Conservation (phyloP, 225 moss, liverwort and hornwort genomes). For the Sphagnum contortum region DNA sequence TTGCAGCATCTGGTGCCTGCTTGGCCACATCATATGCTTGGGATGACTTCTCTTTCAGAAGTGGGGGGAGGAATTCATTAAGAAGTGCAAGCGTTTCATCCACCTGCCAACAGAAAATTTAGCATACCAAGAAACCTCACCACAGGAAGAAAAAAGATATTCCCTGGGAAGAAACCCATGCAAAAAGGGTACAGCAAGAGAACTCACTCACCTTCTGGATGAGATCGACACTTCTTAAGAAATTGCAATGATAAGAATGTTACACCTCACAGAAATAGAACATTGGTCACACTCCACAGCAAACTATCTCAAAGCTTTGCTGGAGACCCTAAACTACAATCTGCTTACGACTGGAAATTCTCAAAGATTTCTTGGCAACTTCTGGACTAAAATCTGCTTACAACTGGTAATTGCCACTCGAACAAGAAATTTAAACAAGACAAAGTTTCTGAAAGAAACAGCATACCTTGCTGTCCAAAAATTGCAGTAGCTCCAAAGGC, state of each 20-base stretch:
- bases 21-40: constrained; percentile 14
- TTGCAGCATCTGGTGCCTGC: constrained; percentile 7
- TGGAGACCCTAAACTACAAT: not conserved
- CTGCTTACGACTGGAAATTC: not conserved
- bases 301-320: not conserved
- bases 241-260: not conserved
- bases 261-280: too few species aligned
- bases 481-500: constrained; percentile 18
- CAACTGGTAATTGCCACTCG: too few species aligned
- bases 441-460: too few species aligned
- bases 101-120: constrained; percentile 15
- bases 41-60: constrained; percentile 10
- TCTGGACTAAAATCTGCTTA: too few species aligned
- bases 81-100: constrained; percentile 13
- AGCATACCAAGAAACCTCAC: not conserved
- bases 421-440: too few species aligned
- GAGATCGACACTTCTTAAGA: not conserved
- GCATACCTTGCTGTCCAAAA: constrained; percentile 5
- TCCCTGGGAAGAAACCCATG: not conserved
- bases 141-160: not conserved
- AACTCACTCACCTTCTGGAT: too few species aligned
- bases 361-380: constrained; percentile 11
- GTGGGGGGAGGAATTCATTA: constrained; percentile 11
- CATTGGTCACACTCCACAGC: too few species aligned
- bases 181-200: not conserved